phyloP scores from a whole-genome alignment of 768 basidiomycete genomes.

The Mycena floridula region DNA sequence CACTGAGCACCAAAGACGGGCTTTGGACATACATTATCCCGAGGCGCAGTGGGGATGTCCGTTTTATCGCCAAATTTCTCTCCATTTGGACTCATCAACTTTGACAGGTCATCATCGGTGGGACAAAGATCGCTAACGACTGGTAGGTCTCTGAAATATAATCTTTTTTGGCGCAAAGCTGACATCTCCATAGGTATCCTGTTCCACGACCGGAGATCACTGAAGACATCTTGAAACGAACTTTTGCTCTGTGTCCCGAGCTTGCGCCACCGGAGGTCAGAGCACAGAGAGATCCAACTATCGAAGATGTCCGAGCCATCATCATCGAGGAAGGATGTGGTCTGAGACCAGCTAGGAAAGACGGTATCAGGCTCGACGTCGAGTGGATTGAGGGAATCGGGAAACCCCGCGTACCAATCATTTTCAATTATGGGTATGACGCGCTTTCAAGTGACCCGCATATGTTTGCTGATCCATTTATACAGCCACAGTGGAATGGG shows the following conservation, averaged over 20 bases:
- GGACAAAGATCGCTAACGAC: conserved; percentile 43
- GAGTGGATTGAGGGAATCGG: conserved; percentile 29
- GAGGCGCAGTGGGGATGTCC: conserved; percentile 38
- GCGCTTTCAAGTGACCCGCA: not conserved
- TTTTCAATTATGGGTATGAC: conserved; percentile 62
- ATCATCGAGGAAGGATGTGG: conserved; percentile 44
- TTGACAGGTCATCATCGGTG: conserved; percentile 42
- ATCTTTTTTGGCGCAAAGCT: not conserved
- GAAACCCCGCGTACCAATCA: conserved; percentile 34
- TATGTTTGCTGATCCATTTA: not conserved
- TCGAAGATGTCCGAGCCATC: conserved; percentile 27
- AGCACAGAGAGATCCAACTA: conserved; percentile 19
- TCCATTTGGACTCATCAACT: not conserved
- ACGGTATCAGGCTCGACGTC: conserved; percentile 48
- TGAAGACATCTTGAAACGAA: conserved; percentile 11
- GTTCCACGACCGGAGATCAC: conserved; percentile 12
- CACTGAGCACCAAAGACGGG: conserved; percentile 10
- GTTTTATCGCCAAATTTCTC: not conserved
- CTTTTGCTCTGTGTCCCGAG: conserved; percentile 23
- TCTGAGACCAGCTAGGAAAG: conserved; percentile 52
- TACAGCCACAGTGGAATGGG: conserved; percentile 57
- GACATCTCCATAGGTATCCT: conserved; percentile 7
- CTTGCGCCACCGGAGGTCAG: conserved; percentile 27
- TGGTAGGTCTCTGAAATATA: conserved; percentile 25
- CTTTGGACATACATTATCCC: conserved; percentile 55